Evolutionary conservation across 106 monocot genomes (phyloP), one percentile per base, ranked within the genome.

Genomic region (Apostasia shenzhenica): DNA sequence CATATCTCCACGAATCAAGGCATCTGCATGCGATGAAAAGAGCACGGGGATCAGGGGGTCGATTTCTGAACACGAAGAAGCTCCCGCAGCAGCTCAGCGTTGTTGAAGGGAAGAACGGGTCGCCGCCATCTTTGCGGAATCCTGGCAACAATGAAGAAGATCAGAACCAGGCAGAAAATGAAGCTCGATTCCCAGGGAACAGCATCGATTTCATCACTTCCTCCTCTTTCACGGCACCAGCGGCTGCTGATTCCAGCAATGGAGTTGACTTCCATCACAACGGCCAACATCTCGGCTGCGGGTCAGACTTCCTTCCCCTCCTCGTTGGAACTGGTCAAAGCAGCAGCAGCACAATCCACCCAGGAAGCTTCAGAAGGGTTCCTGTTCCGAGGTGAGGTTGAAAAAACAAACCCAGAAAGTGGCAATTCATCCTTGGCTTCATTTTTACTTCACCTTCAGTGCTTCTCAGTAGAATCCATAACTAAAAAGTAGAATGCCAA

Each of bases 361-460:
- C 26, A 26, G 26, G 26, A 26, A 26, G 26, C 26, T 26, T 26
- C 26, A 26, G 26, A 26, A 26, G 70, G 47, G 6, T 10, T 8
- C 2, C 50, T 50, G 37, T 39, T 11, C 38, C 58, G 68, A 41
- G 68, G 57, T 5, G 38, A 57, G 1, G 57, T 59, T 4, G 55
- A 54, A 54, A 68, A 54, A 43, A 54, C 2, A 68, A 54, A 38
- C 50, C 48, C 37, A 6, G 62, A 44, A 44, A 10, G 45, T 2
- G 70, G 70, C 70, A 70, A 59, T 38, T 70, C 70, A 70, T 70
- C 70, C 70, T 70, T 70, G 70, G 70, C 70, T 70, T 47, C 26
- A 26, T 26, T 26, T 26, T 26, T 26, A 26, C 26, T 26, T 26
- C 26, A 26, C 26, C 26, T 26, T 26, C 26, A 26, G 26, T 26